phyloP scores from a whole-genome alignment of 441 rosid genomes.

The Corymbia citriodora region DNA sequence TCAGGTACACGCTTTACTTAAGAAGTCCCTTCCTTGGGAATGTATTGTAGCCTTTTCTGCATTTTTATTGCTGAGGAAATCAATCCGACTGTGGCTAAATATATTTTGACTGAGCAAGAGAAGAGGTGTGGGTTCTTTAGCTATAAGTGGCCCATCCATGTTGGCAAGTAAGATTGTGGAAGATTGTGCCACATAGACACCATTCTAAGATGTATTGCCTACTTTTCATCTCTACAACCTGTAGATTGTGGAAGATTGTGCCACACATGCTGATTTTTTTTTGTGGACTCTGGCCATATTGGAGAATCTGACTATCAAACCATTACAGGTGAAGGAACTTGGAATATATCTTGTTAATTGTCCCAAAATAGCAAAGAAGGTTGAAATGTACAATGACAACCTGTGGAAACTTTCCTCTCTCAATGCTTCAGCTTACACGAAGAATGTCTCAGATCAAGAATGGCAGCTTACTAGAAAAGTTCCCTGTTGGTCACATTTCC shows the following conservation, averaged over 20 bases:
- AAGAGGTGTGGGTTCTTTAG: not conserved
- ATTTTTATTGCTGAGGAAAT: not conserved
- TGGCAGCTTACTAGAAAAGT: constrained; percentile 74
- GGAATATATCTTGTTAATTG: constrained; percentile 77
- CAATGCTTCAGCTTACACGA: constrained; percentile 44
- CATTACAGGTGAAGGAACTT: constrained; percentile 73
- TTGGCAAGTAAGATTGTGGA: not conserved
- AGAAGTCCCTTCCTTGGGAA: not conserved
- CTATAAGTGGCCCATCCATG: not conserved
- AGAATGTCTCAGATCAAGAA: constrained; percentile 45
- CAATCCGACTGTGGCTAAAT: not conserved
- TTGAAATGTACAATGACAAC: constrained; percentile 55
- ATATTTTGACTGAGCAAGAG: not conserved
- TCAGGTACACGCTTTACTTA: constrained; percentile 35
- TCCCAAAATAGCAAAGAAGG: constrained; percentile 41
- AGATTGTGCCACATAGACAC: not conserved
- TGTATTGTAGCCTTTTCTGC: not conserved
- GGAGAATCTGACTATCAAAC: not conserved
- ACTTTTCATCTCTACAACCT: not conserved
- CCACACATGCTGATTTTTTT: not conserved
- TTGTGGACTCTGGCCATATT: not conserved
- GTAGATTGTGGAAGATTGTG: not conserved
- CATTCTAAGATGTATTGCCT: not conserved
- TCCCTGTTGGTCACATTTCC: constrained; percentile 93
- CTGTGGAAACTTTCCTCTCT: constrained; percentile 67